Evolutionary conservation across 139 green algal species (phyloP), one percentile per base, ranked within the genome.

Genomic region (Volvox africanus): DNA sequence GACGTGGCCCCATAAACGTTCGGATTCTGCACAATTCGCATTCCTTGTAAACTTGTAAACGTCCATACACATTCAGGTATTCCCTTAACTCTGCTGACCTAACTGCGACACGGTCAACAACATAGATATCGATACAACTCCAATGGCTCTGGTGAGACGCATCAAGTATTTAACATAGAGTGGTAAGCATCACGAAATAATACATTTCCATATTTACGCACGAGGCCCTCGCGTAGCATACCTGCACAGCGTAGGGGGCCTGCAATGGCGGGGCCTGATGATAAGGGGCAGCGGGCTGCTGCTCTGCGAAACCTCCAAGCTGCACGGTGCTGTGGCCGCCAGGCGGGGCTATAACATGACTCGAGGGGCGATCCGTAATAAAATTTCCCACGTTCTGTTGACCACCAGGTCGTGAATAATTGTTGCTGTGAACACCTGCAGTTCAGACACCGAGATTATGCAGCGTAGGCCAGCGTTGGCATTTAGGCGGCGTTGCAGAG

Each of bases 301-400:
- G 28, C 68, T 89, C 84, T 11, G 73, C n/a, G 35, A 86, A 89
- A n/a, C 83, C 91, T 35, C 96, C 96, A 89, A 98, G 97, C 12
- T 73, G 91, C 88, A 98, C 95, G 87, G 94, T 92, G 68, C 89
- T 96, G 28, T 88, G 92, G 68, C 95, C 96, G 28, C 97, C 96
- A 88, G 97, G 97, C 6, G 97, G 96, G 9, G 96, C 96, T 24
- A 97, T 93, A 50, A 99, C 97, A 2, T 97, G 93, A 26, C 94
- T 97, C n/a, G 94, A 95, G 35, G 93, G 94, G 22, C 96, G 87
- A 80, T 96, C 97, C 88, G 86, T 90, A 44, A 90, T 90, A 33
- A 98, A 98, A 93, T 99, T 99, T 92, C 96, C 96, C 30, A 96
- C 95, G 37, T 93, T 93, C 90, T 93, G 90, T 62, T 90, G 85